A percentile compares a stretch with the other conserved stretches of the same genome.
phyloP scores from a whole-genome alignment of 495 filamentous ascomycete genomes.

The Lentithecium fluviatile region DNA sequence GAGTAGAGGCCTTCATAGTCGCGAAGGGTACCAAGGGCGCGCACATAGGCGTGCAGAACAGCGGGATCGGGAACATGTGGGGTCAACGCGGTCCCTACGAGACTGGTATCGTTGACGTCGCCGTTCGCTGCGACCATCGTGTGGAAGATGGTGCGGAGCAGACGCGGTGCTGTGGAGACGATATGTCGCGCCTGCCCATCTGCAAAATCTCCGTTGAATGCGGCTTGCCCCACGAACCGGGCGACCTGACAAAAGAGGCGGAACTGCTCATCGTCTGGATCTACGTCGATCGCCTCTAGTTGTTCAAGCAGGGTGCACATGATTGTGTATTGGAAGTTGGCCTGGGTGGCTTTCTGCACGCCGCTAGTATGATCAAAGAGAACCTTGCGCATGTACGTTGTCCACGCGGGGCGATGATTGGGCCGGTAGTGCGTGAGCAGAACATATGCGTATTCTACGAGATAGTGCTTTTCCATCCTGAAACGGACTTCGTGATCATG shows the following conservation, averaged over 20 bases:
- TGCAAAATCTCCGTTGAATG: not conserved
- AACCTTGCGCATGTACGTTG: constrained; percentile 20
- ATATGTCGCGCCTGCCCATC: not conserved
- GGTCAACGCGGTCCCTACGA: not conserved
- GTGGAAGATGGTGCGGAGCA: constrained; percentile 22
- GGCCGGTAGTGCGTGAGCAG: constrained; percentile 13
- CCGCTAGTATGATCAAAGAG: not conserved
- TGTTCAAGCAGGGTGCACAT: constrained; percentile 7
- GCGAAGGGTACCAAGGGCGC: constrained; percentile 38
- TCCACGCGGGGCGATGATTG: constrained; percentile 25
- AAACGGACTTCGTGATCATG: constrained; percentile 19
- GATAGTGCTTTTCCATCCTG: constrained; percentile 20
- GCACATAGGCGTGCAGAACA: constrained; percentile 42
- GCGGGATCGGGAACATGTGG: constrained; percentile 26
- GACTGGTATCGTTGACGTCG: not conserved
- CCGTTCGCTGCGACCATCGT: not conserved
- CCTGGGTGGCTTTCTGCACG: not conserved
- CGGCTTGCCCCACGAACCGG: not conserved
- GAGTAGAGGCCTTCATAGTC: constrained; percentile 40
- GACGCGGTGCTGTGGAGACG: not conserved
- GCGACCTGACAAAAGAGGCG: constrained; percentile 14
- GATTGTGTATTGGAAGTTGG: constrained; percentile 5
- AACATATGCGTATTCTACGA: constrained; percentile 25
- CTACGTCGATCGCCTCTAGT: constrained; percentile 23
- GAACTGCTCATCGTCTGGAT: constrained; percentile 37